These are phyloP conservation scores for Phytophthora niederhauseri DNA, from an alignment of 352 stramenopile genomes.

Conservation along the genomic window DNA sequence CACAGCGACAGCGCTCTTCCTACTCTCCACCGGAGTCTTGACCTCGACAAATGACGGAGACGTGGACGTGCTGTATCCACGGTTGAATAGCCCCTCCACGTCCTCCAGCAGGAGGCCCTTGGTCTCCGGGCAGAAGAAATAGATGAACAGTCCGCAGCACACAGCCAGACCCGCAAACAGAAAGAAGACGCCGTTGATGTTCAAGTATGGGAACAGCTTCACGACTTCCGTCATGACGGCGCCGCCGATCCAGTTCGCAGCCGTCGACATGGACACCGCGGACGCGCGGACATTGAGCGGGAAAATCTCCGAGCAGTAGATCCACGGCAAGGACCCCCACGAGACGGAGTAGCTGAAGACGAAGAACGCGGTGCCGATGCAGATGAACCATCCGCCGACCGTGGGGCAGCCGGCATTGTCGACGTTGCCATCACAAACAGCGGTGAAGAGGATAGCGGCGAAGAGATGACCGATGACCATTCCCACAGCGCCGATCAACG, in stretches of 20 bases:
- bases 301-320: conserved; percentile 69
- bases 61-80: conserved; percentile 22
- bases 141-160: conserved; percentile 32
- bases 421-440: conserved; percentile 32
- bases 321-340: conserved; percentile 46
- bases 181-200: conserved; percentile 42
- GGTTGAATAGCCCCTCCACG: conserved; percentile 32
- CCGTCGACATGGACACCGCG: conserved; percentile 47
- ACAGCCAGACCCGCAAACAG: conserved; percentile 30
- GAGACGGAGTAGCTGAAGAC: conserved; percentile 42
- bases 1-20: conserved; percentile 24
- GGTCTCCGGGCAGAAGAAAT: conserved; percentile 39
- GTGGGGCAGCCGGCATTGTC: conserved; percentile 37
- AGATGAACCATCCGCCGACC: conserved; percentile 46
- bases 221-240: conserved; percentile 44
- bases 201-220: conserved; percentile 37
- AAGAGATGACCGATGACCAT: conserved; percentile 52
- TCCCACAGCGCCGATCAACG: conserved; percentile 41
- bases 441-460: conserved; percentile 41
- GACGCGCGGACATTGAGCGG: conserved; percentile 55
- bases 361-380: conserved; percentile 43
- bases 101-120: conserved; percentile 34
- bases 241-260: conserved; percentile 52
- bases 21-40: conserved; percentile 20
- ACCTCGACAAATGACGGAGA: conserved; percentile 37